These are phyloP conservation scores for Cystobasidium onofrii DNA, from an alignment of 768 basidiomycete genomes.

Conservation along the genomic window DNA sequence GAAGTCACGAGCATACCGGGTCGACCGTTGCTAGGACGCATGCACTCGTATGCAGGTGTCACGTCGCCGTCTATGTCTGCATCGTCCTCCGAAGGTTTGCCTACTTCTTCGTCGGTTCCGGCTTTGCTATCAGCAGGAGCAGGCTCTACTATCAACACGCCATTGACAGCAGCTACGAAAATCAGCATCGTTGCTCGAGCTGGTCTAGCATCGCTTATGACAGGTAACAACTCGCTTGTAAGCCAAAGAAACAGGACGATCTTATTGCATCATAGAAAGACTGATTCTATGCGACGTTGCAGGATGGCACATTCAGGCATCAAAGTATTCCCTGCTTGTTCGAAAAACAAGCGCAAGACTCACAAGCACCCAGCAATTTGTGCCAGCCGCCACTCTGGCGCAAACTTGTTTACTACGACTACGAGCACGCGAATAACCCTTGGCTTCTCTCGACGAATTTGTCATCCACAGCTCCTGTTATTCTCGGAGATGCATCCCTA, in stretches of 20 bases:
- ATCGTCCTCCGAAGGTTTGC: not conserved
- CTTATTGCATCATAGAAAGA: too few relatives aligned
- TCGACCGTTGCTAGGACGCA: not conserved
- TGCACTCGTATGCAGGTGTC: not conserved
- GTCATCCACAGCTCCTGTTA: not conserved
- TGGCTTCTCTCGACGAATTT: not conserved
- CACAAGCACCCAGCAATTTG: not conserved
- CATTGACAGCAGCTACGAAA: not conserved
- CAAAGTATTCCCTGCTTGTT: constrained; percentile 36
- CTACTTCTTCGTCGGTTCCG: not conserved
- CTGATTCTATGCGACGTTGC: too few relatives aligned
- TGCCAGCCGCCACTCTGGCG: constrained; percentile 32
- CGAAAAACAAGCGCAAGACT: constrained; percentile 4
- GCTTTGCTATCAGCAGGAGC: not conserved
- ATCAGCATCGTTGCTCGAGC: constrained; percentile 36
- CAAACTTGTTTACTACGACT: not conserved
- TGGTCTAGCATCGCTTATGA: constrained; percentile 28
- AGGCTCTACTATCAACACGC: not conserved
- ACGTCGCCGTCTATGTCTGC: constrained; percentile 13
- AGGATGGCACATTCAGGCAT: not conserved
- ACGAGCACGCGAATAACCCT: not conserved
- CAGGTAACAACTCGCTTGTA: constrained; percentile 34
- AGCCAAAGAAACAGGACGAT: not conserved
- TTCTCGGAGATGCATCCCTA: not conserved
- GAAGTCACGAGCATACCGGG: not conserved